Conservation (phyloP, 345 rosid genomes). For the Cardamine chenopodiifolia region DNA sequence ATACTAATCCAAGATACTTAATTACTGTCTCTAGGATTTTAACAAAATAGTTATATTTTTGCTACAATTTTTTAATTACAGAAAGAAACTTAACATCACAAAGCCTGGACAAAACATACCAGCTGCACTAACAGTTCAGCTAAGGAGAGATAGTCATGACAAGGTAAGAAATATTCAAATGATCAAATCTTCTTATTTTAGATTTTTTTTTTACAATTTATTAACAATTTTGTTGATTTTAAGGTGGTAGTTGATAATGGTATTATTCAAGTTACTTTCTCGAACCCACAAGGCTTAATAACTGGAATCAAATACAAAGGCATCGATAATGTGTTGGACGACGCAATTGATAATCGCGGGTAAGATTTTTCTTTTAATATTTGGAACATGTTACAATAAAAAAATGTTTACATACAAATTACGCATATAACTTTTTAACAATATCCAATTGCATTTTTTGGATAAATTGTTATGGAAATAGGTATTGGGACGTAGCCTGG, state of each 20-base stretch:
- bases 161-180: slow-evolving; percentile 21
- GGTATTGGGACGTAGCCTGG: slow-evolving; percentile 96
- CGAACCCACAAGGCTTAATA: slow-evolving; percentile 66
- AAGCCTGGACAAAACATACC: slow-evolving; percentile 37
- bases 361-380: slow-evolving; percentile 33
- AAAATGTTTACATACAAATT: not conserved
- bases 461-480: slow-evolving; percentile 19
- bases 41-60: not conserved
- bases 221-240: slow-evolving; percentile 19
- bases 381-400: not conserved
- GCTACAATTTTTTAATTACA: not conserved
- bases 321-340: slow-evolving; percentile 67
- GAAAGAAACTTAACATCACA: slow-evolving; percentile 37
- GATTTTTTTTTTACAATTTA: not conserved
- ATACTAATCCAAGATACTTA: not conserved
- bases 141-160: slow-evolving; percentile 33
- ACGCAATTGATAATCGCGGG: slow-evolving; percentile 58
- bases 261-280: slow-evolving; percentile 61
- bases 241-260: slow-evolving; percentile 85
- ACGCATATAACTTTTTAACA: not conserved
- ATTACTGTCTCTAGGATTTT: not conserved
- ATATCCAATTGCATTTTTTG: not conserved
- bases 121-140: slow-evolving; percentile 19
- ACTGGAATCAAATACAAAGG: slow-evolving; percentile 64
- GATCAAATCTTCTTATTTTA: not conserved